Evolutionary conservation across 768 basidiomycete genomes (phyloP).

Genomic region (Mycena leptocephala): DNA sequence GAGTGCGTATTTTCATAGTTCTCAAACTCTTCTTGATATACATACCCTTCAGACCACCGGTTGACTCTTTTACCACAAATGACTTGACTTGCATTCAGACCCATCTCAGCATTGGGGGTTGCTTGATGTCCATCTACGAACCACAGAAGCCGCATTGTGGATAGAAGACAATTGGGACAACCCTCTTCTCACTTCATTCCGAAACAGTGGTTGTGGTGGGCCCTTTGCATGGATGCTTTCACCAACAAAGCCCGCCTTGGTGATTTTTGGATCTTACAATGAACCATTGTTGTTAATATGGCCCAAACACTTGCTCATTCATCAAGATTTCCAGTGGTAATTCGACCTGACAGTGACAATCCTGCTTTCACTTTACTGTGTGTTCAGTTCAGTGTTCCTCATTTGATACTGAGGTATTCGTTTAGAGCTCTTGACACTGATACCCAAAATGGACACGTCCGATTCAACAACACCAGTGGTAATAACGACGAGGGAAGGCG

Average conservation of each 20-base stretch:
- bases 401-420: neutral
- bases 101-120: neutral
- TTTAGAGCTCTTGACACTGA: neutral
- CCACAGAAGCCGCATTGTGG: neutral
- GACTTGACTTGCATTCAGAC: neutral
- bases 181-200: neutral
- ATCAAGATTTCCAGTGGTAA: too few species aligned
- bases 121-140: neutral
- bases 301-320: neutral
- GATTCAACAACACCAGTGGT: neutral
- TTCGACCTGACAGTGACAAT: too few species aligned
- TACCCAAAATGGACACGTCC: neutral
- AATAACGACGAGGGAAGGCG: neutral
- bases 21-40: neutral
- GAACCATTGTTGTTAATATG: neutral
- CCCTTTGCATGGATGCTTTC: conserved; percentile 4
- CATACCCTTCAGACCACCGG: neutral
- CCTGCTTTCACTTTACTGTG: too few species aligned
- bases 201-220: neutral
- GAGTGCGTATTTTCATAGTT: neutral
- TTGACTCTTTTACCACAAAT: neutral
- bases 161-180: neutral
- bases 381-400: neutral
- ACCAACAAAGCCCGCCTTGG: neutral
- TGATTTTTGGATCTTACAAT: neutral